Conservation (phyloP, 2,329 filamentous ascomycete genomes). For the Diplodia mutila region DNA sequence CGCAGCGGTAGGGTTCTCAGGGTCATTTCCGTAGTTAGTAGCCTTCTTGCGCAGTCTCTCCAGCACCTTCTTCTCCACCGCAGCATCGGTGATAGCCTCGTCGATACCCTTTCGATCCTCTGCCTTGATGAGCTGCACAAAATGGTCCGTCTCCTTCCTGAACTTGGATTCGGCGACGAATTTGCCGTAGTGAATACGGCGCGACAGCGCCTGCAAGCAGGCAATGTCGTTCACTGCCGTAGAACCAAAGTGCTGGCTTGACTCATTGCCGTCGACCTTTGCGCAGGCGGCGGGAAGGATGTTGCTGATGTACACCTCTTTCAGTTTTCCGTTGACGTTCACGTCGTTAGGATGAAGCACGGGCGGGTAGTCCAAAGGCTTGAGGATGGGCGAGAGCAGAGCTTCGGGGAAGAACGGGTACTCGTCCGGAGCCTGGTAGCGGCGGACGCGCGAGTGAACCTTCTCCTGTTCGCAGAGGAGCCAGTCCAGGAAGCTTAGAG, state of each 20-base stretch:
- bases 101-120: conserved; percentile 81
- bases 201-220: conserved; percentile 85
- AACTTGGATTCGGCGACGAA: conserved; percentile 98
- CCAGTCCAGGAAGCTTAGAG: conserved; percentile 88
- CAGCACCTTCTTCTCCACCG: conserved; percentile 89
- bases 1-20: conserved; percentile 63
- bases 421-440: conserved; percentile 95
- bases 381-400: conserved; percentile 79
- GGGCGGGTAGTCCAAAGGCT: conserved; percentile 81
- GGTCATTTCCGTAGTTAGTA: conserved; percentile 90
- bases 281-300: conserved; percentile 84
- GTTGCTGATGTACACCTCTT: conserved; percentile 77
- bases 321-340: conserved; percentile 87
- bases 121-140: conserved; percentile 79
- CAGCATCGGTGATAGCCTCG: conserved; percentile 84
- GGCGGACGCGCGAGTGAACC: conserved; percentile 88
- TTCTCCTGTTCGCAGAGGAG: conserved; percentile 87
- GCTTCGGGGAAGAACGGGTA: conserved; percentile 93
- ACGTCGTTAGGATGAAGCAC: conserved; percentile 89
- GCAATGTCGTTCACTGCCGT: conserved; percentile 88
- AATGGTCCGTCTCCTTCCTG: conserved; percentile 76
- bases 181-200: conserved; percentile 96
- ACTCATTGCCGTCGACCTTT: conserved; percentile 75
- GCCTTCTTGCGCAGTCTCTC: conserved; percentile 86
- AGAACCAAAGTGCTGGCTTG: conserved; percentile 93